Evolutionary conservation across 2,329 filamentous ascomycete species (phyloP).

Genomic region (Pestalotiopsis sp.): DNA sequence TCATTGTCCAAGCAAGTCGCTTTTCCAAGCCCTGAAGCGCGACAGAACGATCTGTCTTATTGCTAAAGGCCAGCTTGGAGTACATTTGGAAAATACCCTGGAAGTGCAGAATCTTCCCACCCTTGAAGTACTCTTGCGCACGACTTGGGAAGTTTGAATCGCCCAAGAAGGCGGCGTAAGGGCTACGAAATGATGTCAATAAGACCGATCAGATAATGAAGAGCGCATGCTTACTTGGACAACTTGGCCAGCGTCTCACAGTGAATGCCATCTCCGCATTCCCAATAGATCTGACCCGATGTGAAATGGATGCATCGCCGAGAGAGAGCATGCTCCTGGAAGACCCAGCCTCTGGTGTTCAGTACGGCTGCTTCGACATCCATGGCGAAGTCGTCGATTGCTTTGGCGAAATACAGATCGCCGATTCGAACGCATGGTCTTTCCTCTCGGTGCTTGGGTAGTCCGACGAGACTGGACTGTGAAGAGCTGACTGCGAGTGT

Average conservation of each 20-base stretch:
- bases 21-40: constrained; percentile 14
- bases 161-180: constrained; percentile 11
- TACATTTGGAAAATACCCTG: constrained; percentile 12
- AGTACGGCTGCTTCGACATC: constrained; percentile 22
- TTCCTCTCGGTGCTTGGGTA: background rate
- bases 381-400: constrained; percentile 24
- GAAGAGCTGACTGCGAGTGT: constrained; percentile 13
- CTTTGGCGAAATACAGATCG: constrained; percentile 2
- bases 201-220: background rate
- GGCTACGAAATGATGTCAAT: background rate
- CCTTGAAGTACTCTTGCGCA: constrained; percentile 6
- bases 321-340: constrained; percentile 29
- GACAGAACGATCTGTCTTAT: constrained; percentile 10
- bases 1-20: constrained; percentile 3
- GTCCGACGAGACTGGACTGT: background rate
- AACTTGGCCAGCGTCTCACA: constrained; percentile 14
- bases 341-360: constrained; percentile 29
- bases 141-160: constrained; percentile 13
- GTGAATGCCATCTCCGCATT: constrained; percentile 20
- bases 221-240: constrained; percentile 11
- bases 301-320: constrained; percentile 30
- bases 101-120: background rate
- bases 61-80: constrained; percentile 11
- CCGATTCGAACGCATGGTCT: background rate
- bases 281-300: constrained; percentile 28